Conservation (phyloP, 495 filamentous ascomycete genomes). For the Evernia prunastri region DNA sequence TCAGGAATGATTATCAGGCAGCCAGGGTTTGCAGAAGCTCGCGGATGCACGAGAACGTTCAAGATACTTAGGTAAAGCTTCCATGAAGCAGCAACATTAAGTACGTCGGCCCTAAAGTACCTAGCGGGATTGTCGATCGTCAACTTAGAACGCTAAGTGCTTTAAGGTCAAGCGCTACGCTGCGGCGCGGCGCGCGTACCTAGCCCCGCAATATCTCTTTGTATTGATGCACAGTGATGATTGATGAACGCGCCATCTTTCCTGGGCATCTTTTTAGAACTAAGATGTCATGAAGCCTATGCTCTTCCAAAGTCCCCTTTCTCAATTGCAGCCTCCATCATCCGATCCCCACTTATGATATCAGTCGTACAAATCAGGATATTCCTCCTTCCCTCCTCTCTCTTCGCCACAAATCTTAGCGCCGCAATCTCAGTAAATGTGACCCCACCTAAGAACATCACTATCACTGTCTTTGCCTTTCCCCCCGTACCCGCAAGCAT, state of each 20-base stretch:
- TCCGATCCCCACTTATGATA: slow-evolving; percentile 80
- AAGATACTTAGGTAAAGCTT: neutral
- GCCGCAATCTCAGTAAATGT: slow-evolving; percentile 96
- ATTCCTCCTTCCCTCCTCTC: slow-evolving; percentile 75
- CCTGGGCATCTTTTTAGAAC: neutral
- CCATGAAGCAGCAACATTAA: neutral
- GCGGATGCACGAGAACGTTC: neutral
- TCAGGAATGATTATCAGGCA: neutral
- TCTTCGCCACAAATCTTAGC: slow-evolving; percentile 78
- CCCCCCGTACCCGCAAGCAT: slow-evolving; percentile 62
- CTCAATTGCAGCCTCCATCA: slow-evolving; percentile 85
- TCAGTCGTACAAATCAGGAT: slow-evolving; percentile 89
- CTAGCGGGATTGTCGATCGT: neutral
- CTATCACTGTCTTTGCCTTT: slow-evolving; percentile 75
- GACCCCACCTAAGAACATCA: slow-evolving; percentile 92
- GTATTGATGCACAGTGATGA: neutral
- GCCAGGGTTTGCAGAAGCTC: neutral
- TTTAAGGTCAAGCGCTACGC: neutral
- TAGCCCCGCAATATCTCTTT: neutral
- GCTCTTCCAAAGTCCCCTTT: slow-evolving; percentile 55
- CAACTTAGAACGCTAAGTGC: too few relatives aligned
- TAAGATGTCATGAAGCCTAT: neutral
- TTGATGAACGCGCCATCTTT: neutral
- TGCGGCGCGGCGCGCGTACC: neutral
- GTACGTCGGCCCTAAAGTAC: neutral